These are phyloP conservation scores for Herpotrichia juniperi DNA, from an alignment of 2,329 filamentous ascomycete genomes.

Conservation along the genomic window DNA sequence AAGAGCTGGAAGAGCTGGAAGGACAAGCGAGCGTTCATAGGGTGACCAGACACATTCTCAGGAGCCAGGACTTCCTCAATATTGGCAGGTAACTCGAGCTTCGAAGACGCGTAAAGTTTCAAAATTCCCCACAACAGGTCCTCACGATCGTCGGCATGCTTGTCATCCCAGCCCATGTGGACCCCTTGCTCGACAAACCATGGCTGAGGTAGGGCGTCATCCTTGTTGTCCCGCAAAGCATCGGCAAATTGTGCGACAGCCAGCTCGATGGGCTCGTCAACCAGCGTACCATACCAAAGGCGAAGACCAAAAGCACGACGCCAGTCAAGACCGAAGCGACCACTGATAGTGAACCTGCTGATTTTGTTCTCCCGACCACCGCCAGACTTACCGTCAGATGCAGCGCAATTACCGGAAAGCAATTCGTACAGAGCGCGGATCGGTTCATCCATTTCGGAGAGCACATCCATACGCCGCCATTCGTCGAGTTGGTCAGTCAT, in stretches of 20 bases:
- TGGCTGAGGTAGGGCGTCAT: conserved; percentile 72
- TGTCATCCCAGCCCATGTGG: conserved; percentile 65
- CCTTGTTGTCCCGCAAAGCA: conserved; percentile 73
- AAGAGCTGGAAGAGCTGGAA: conserved; percentile 80
- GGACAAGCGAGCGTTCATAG: conserved; percentile 74
- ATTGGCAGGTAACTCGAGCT: conserved; percentile 47
- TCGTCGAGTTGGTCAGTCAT: conserved; percentile 80
- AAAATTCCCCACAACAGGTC: conserved; percentile 88
- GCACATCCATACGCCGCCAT: conserved; percentile 82
- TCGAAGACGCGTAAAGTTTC: conserved; percentile 75
- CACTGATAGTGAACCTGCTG: conserved; percentile 79
- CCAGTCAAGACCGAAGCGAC: conserved; percentile 88
- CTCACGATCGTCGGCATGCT: conserved; percentile 64
- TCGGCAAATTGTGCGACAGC: conserved; percentile 76
- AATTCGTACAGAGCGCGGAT: conserved; percentile 90
- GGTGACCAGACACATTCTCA: conserved; percentile 76
- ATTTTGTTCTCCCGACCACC: conserved; percentile 80
- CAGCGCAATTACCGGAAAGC: conserved; percentile 83
- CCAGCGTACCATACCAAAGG: conserved; percentile 82
- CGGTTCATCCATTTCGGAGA: conserved; percentile 85
- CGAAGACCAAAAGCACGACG: conserved; percentile 89
- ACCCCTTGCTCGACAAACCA: conserved; percentile 70
- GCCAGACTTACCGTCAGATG: conserved; percentile 76
- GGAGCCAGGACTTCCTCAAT: conserved; percentile 76
- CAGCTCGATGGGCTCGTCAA: conserved; percentile 70